Evolutionary conservation across 169 alveolate genomes (phyloP), one percentile per base, ranked within the genome.

Genomic region (Eimeria falciformis): DNA sequence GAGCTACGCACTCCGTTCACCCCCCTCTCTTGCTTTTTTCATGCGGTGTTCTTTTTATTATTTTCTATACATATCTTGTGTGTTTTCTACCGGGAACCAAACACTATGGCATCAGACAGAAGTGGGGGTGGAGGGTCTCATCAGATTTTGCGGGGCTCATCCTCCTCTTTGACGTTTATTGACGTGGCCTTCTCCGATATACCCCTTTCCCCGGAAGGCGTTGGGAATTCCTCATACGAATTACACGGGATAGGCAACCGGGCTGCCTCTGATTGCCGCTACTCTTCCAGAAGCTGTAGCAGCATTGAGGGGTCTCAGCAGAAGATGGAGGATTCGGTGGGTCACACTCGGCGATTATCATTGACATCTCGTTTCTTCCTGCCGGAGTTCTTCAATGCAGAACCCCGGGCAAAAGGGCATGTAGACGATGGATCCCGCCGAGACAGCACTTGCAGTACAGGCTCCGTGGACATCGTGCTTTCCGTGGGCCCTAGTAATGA

Each of bases 151-250:
- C n/a, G n/a, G n/a, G n/a, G n/a, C n/a, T n/a, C n/a, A n/a, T n/a
- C 79, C 23, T 68, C 79, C 18, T 68, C 79, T 29, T 4, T 68
- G 40, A 46, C 37, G 27, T 68, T 68, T 25, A 29, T 68, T 5
- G 79, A 68, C 47, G 79, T 68, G 50, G 79, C 79, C 7, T 68
- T 18, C 79, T 11, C 79, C 5, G 79, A 29, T 25, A 7, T 25
- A 7, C 37, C 79, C 5, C 18, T 25, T 3, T 7, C 79, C 37
- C 37, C 79, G 7, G 79, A 11, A 25, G 79, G 21, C 9, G 27
- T 46, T 4, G 79, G 7, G 29, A 46, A 11, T 5, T 5, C 79
- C 5, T 11, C 79, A n/a, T 11, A 11, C 9, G 46, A 7, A n/a
- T 11, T 25, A 7, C n/a, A 12, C 37, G 75, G 25, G 11, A 6